phyloP scores from a whole-genome alignment of 2,329 filamentous ascomycete genomes.

The Cordyceps farinosa region DNA sequence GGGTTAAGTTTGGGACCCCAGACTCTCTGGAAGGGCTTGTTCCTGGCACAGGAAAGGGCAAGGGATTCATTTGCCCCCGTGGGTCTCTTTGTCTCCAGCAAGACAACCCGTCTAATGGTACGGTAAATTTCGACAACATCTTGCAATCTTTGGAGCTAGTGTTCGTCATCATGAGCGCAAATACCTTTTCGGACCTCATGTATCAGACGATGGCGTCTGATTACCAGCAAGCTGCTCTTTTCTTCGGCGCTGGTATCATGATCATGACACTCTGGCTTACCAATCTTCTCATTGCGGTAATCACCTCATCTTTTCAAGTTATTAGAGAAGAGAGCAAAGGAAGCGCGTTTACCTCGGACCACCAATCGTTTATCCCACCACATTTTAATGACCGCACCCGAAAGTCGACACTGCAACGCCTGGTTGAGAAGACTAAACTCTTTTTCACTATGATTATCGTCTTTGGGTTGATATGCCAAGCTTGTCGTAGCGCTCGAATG shows the following conservation, averaged over 20 bases:
- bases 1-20: constrained; percentile 49
- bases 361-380: constrained; percentile 43
- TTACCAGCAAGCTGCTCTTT: constrained; percentile 81
- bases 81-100: constrained; percentile 81
- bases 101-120: constrained; percentile 74
- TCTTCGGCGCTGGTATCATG: constrained; percentile 70
- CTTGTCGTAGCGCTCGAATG: constrained; percentile 75
- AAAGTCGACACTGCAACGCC: constrained; percentile 56
- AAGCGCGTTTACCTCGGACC: constrained; percentile 83
- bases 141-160: constrained; percentile 87
- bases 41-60: constrained; percentile 53
- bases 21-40: constrained; percentile 44
- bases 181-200: constrained; percentile 92
- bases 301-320: constrained; percentile 96
- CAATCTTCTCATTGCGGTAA: constrained; percentile 91
- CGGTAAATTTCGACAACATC: constrained; percentile 94
- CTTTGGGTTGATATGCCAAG: constrained; percentile 75
- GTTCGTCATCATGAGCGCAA: constrained; percentile 97
- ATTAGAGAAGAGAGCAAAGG: constrained; percentile 94
- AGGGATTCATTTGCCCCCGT: constrained; percentile 84
- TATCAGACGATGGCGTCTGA: constrained; percentile 92
- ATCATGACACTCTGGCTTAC: constrained; percentile 96
- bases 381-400: constrained; percentile 36
- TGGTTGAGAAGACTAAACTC: constrained; percentile 70
- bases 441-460: constrained; percentile 80